Evolutionary conservation across 306 rosid genomes (phyloP).

Genomic region (Inga laurina): DNA sequence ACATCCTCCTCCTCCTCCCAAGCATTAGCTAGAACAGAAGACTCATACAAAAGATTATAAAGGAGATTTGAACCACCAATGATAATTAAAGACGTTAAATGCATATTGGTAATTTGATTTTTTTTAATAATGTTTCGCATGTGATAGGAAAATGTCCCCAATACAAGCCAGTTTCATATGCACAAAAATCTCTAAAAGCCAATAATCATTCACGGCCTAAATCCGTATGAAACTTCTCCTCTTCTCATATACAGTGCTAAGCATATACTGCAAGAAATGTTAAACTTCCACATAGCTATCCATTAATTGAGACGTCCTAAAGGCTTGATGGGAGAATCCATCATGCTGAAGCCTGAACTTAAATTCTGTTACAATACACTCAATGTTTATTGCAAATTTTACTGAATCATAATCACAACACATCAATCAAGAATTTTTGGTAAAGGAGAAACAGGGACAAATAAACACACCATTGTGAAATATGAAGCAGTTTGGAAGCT

Average conservation of each 20-base stretch:
- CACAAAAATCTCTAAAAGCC: background rate
- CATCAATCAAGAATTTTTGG: background rate
- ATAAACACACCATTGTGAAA: constrained; percentile 80
- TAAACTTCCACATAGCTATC: constrained; percentile 8
- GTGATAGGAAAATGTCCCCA: background rate
- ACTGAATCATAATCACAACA: constrained; percentile 21
- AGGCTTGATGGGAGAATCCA: background rate
- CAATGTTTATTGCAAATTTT: background rate
- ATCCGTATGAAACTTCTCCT: background rate
- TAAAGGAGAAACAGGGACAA: constrained; percentile 17
- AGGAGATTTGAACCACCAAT: background rate
- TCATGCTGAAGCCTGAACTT: constrained; percentile 2
- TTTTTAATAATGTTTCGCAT: background rate
- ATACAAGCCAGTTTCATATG: background rate
- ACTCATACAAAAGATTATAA: constrained; percentile 33
- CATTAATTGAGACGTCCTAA: background rate
- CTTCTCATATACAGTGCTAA: constrained; percentile 1
- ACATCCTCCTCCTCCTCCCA: constrained; percentile 99
- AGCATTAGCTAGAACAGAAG: constrained; percentile 67
- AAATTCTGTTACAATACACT: background rate
- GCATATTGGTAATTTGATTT: constrained; percentile 17
- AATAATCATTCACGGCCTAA: background rate
- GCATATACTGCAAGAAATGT: constrained; percentile 14
- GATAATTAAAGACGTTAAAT: constrained; percentile 2
- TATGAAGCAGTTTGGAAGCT: constrained; percentile 96